Conservation (phyloP, 352 stramenopile species). For the Globisporangium paroecandrum region DNA sequence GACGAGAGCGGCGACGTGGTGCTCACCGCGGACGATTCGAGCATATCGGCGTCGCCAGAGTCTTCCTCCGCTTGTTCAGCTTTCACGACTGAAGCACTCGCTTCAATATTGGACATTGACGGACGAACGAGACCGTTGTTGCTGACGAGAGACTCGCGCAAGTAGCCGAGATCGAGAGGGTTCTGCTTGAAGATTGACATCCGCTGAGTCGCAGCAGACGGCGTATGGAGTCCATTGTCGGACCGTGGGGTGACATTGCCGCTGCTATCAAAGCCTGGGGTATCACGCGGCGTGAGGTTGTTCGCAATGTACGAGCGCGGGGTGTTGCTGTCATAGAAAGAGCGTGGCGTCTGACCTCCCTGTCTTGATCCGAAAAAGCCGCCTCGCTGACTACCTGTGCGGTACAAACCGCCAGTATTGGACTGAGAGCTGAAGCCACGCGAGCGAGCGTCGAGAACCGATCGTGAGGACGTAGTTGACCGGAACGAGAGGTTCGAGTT, state of each 20-base stretch:
- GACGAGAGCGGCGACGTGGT: slow-evolving; percentile 18
- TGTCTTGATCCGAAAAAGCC: slow-evolving; percentile 15
- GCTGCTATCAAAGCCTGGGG: slow-evolving; percentile 31
- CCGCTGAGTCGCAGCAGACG: slow-evolving; percentile 41
- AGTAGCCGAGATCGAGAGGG: slow-evolving; percentile 64
- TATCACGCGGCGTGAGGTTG: slow-evolving; percentile 49
- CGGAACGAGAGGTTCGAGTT: slow-evolving; percentile 79
- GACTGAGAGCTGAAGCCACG: slow-evolving; percentile 18
- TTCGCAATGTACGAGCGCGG: slow-evolving; percentile 75
- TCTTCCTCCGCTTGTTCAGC: slow-evolving; percentile 14
- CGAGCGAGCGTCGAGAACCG: slow-evolving; percentile 38
- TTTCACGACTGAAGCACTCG: neutral
- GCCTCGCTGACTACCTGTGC: slow-evolving; percentile 12
- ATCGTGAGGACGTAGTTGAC: slow-evolving; percentile 66
- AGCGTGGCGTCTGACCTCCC: slow-evolving; percentile 20
- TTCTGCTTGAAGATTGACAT: slow-evolving; percentile 67
- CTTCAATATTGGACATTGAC: neutral
- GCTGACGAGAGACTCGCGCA: slow-evolving; percentile 47
- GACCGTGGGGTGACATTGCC: slow-evolving; percentile 36
- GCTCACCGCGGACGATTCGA: slow-evolving; percentile 16
- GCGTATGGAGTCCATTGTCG: slow-evolving; percentile 33
- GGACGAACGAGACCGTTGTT: neutral
- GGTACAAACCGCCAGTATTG: slow-evolving; percentile 1
- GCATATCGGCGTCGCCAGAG: slow-evolving; percentile 1
- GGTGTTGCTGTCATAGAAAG: slow-evolving; percentile 60